Evolutionary conservation across 2,329 filamentous ascomycete genomes (phyloP).

Genomic region (Aureobasidium zeae): DNA sequence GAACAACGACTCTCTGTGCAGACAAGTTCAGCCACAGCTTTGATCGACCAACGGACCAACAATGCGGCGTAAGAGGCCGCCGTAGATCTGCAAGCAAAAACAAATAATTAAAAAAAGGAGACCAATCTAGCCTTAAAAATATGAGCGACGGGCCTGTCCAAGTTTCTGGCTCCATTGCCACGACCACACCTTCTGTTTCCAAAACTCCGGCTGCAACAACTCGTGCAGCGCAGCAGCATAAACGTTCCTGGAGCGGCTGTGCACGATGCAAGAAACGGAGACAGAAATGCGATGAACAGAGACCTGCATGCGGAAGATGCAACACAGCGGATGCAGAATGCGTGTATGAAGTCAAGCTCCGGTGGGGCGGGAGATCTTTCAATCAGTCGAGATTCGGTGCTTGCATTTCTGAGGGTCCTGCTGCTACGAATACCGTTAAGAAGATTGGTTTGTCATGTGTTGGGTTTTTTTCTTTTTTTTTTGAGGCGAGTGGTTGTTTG

Average conservation of each 20-base stretch:
- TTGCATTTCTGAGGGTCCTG: conserved; percentile 9
- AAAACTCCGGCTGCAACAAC: not conserved
- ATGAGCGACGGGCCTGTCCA: conserved; percentile 4
- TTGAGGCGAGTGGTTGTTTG: not conserved
- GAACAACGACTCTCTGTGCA: no score
- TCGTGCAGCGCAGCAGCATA: not conserved
- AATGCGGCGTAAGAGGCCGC: conserved; percentile 11
- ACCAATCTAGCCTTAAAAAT: not conserved
- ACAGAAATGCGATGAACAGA: conserved; percentile 15
- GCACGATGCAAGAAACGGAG: conserved; percentile 14
- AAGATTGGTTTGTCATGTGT: conserved; percentile 10
- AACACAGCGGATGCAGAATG: conserved; percentile 2
- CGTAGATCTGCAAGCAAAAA: not conserved
- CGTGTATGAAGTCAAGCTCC: conserved; percentile 14
- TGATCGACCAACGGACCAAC: no score
- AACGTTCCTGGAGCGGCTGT: conserved; percentile 15
- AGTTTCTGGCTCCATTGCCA: not conserved
- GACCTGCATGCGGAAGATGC: conserved; percentile 12
- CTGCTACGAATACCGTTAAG: conserved; percentile 1
- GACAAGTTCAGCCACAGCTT: no score
- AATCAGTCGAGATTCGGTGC: conserved; percentile 13
- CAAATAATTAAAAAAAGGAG: no score
- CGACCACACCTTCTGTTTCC: not conserved
- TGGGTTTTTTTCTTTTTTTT: not conserved
- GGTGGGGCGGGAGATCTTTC: conserved; percentile 16